Evolutionary conservation across 225 moss, liverwort and hornwort genomes (phyloP), one percentile per base, ranked within the genome.

Genomic region (Antitrichia curtipendula): DNA sequence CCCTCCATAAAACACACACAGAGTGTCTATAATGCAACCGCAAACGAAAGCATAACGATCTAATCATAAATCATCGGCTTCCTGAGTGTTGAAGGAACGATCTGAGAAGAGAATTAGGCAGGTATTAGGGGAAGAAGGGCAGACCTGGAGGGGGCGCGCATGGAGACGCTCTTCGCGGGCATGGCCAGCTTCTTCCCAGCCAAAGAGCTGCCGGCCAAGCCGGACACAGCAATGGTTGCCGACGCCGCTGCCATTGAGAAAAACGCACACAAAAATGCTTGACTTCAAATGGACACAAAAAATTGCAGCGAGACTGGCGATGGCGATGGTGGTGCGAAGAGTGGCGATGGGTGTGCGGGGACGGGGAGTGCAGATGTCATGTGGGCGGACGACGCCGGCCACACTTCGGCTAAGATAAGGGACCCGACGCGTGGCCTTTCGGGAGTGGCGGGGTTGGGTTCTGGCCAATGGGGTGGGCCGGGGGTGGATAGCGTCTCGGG

Each of bases 101-200:
- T 60, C 4, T 25, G 20, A 25, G 58, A 65, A 2, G 21, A 28
- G 52, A n/a, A 52, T 24, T 18, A 27, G 59, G 24, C 19, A 71
- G 77, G 38, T 1, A n/a, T 56, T 36, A 52, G 36, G 13, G 53
- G 53, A 14, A 76, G 76, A 76, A 76, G 56, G 27, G 78, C 78
- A 7, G 21, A 96, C 95, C 91, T 93, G 90, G 90, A 89, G 17
- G 95, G 86, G 34, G 94, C 84, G 41, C 93, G 91, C 87, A 96
- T 86, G 62, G 95, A 88, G 83, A 90, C 89, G 74, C 91, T 89
- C 87, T 91, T 92, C 45, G 94, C 86, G 59, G 98, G 94, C 70
- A 95, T 49, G 25, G 92, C 90, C 45, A 98, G 76, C 93, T 96
- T 98, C 93, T 95, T 91, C 45, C 98, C 98, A 18, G 73, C 88